Percentiles rank a stretch among this genome's conserved stretches.
These are phyloP conservation scores for Debaryomyces nepalensis DNA, from an alignment of 1,139 yeast species.

Conservation along the genomic window DNA sequence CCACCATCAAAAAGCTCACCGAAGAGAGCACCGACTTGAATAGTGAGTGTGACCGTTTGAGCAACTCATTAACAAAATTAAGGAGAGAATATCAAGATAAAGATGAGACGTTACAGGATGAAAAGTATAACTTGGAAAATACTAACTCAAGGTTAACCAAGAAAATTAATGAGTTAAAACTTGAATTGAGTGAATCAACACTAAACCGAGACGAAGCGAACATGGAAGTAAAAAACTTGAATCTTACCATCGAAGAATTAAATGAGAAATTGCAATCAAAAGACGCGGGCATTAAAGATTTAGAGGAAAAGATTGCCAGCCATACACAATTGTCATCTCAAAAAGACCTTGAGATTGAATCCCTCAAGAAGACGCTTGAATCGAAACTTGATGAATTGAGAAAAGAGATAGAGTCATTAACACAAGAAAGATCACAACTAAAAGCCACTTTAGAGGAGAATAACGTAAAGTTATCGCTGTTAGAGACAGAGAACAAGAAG, in stretches of 20 bases:
- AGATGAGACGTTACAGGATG: slow-evolving; percentile 48
- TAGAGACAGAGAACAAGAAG: slow-evolving; percentile 24
- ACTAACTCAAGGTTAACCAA: slow-evolving; percentile 38
- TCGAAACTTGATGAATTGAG: slow-evolving; percentile 14
- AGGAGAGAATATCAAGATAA: slow-evolving; percentile 52
- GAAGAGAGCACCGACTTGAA: slow-evolving; percentile 61
- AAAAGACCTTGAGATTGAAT: slow-evolving; percentile 12
- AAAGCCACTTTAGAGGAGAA: slow-evolving; percentile 12
- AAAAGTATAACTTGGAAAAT: slow-evolving; percentile 51
- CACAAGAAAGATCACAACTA: slow-evolving; percentile 14
- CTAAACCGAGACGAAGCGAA: slow-evolving; percentile 53
- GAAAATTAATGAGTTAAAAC: slow-evolving; percentile 44
- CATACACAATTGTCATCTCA: neutral
- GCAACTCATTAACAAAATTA: slow-evolving; percentile 50
- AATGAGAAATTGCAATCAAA: slow-evolving; percentile 37
- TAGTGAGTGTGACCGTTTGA: slow-evolving; percentile 67
- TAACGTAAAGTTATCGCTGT: slow-evolving; percentile 12
- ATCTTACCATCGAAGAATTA: slow-evolving; percentile 51
- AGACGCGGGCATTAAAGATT: slow-evolving; percentile 25
- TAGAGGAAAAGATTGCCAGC: slow-evolving; percentile 34
- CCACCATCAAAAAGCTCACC: slow-evolving; percentile 35
- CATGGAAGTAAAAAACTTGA: slow-evolving; percentile 47
- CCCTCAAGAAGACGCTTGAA: slow-evolving; percentile 18
- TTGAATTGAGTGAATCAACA: slow-evolving; percentile 50
- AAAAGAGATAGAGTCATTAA: slow-evolving; percentile 16